Base-by-base conservation (phyloP, 352 stramenopile genomes). In the Globisporangium rhizosaccharum region DNA sequence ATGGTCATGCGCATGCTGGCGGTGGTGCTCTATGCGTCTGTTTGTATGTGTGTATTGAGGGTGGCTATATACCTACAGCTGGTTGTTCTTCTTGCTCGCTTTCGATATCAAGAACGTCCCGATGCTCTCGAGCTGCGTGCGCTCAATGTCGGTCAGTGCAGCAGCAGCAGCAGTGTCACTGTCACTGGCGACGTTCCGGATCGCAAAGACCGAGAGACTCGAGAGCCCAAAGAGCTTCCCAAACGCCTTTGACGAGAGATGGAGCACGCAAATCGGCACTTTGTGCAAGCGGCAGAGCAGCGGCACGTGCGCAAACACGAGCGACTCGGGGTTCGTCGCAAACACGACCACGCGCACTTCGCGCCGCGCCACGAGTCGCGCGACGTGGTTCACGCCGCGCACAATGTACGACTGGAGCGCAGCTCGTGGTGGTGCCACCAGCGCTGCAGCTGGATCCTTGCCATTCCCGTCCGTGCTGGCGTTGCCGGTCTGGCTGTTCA, bases 251-350 rank as follows among this genome's bases (percentile, higher is more conserved):
- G 82, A 89, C 36, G 80, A 90, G 45, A 88, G 28, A 51, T 86
- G 80, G 55, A 92, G 58, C 63, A 90, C 75, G 61, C 78, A 90
- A 28, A 90, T 71, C 2, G 82, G 80, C 28, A 92, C 74, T 17
- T 67, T 56, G 59, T 88, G 80, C 47, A 90, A 63, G 42, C 80
- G 67, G 42, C 82, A 92, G 28, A 90, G 67, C 53, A 92, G 52
- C 42, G 80, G 82, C 51, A 92, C 58, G 58, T 92, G 80, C 23
- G 68, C 76, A 44, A 89, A 89, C 37, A 61, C 59, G 36, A 73
- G 65, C 30, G 70, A 72, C 55, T 88, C 76, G 23, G 76, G 77
- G 45, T 92, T 87, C 18, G 66, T 78, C 14, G 82, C 82, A 44
- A 90, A 83, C 37, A 92, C 77, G 9, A 87, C 82, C 7, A 92